Base-by-base conservation (phyloP, 805 yeast genomes). In the Saturnispora diversa region DNA sequence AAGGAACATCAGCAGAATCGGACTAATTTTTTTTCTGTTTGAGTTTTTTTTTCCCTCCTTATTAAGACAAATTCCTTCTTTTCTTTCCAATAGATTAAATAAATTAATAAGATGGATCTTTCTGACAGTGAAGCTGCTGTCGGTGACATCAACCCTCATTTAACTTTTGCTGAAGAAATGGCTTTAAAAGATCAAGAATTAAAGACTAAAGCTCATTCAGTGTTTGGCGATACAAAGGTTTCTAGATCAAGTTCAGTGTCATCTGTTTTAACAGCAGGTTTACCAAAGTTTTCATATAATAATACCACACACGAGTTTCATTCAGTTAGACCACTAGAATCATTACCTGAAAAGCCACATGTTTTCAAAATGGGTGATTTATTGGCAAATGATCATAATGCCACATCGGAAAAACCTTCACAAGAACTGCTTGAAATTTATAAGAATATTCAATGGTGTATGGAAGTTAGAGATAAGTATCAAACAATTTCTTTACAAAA, bases 381-480 rank as follows among this genome's bases (percentile, higher is more conserved):
- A 32, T 56, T 66, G 19, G 72, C 65, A 35, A 68, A 68, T 49
- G 74, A 70, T 39, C 74, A 70, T 39, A 73, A 69, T 47, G 55
- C 60, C 2, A 53, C 74, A 1, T 68, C 68, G 36, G 83, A 77
- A 37, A 64, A 67, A 31, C 84, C 88, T 1, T 76, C 87, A 0
- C 74, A 72, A 5, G 94, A 84, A 48, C 63, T 84, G 48, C 63
- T 80, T 41, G 77, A 73, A 40, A 64, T 84, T 35, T 83, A 75
- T 53, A 58, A 70, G 21, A 75, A 80, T 43, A 77, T 84, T 26
- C 70, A 74, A 43, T 62, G 63, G 29, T 84, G 96, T 55, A 69
- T 90, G 45, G 76, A 73, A 10, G 55, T 84, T 46, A 77, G 99
- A 58, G 77, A 74, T 50, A 82, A 79, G 54, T 92, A 90, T 58